These are phyloP conservation scores for Suillus subalutaceus DNA, from an alignment of 768 basidiomycete genomes.

Conservation along the genomic window DNA sequence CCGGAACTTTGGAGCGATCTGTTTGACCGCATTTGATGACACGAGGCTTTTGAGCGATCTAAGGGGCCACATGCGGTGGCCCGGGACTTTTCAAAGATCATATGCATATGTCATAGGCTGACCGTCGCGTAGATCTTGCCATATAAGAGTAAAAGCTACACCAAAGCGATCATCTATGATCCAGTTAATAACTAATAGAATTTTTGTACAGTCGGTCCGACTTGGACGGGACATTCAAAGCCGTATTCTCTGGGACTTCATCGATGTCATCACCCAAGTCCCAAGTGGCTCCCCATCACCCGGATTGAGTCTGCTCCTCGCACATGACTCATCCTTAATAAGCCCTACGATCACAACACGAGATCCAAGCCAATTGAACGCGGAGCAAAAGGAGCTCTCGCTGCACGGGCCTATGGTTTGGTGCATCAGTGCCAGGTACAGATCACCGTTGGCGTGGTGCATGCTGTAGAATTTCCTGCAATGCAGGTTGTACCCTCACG, in stretches of 20 bases:
- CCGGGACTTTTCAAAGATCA: background rate
- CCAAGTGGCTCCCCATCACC: background rate
- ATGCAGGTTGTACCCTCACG: background rate
- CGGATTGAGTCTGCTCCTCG: constrained; percentile 5
- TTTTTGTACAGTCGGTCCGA: too few relatives aligned
- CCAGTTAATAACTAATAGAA: too few relatives aligned
- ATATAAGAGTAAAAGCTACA: too few relatives aligned
- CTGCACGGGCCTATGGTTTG: too few relatives aligned
- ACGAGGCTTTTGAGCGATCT: too few relatives aligned
- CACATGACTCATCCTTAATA: constrained; percentile 3
- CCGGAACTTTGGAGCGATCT: background rate
- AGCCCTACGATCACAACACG: constrained; percentile 2
- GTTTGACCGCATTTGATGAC: background rate
- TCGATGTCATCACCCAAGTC: constrained; percentile 12
- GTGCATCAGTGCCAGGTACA: background rate
- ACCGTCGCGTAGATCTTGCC: background rate
- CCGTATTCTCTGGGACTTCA: background rate
- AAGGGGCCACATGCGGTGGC: background rate
- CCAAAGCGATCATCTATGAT: too few relatives aligned
- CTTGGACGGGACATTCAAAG: background rate
- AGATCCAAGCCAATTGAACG: constrained; percentile 13
- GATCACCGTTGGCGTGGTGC: too few relatives aligned
- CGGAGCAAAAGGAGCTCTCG: background rate
- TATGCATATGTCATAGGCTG: background rate
- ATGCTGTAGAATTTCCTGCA: background rate